Conservation (phyloP, 2,329 filamentous ascomycete genomes). For the Scedosporium boydii region DNA sequence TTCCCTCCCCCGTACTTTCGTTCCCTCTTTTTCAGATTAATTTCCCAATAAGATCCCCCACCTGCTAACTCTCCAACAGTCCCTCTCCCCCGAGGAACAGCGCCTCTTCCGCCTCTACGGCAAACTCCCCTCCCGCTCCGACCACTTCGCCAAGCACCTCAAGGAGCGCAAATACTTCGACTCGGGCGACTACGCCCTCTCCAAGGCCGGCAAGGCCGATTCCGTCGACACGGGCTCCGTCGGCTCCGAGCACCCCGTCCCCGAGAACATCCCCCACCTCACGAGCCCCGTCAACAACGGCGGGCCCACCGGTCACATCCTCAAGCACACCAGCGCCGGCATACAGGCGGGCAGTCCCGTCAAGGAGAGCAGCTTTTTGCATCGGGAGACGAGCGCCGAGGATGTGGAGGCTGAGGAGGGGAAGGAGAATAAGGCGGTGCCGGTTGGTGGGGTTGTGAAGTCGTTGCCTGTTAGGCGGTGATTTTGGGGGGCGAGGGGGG, state of each 20-base stretch:
- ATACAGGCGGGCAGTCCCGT: conserved; percentile 66
- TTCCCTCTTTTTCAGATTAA: not conserved
- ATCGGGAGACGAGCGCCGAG: conserved; percentile 63
- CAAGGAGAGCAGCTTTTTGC: conserved; percentile 82
- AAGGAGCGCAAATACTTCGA: conserved; percentile 99
- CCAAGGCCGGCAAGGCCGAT: conserved; percentile 93
- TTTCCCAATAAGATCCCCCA: conserved; percentile 8
- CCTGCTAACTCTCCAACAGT: conserved; percentile 39
- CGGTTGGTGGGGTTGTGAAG: conserved; percentile 1
- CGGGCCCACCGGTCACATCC: conserved; percentile 16
- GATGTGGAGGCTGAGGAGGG: conserved; percentile 21
- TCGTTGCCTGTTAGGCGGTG: conserved; percentile 2
- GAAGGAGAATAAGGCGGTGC: conserved; percentile 8
- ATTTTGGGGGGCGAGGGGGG: not conserved
- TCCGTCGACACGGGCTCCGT: conserved; percentile 89
- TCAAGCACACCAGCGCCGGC: conserved; percentile 33
- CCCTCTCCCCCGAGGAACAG: conserved; percentile 88
- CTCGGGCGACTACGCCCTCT: conserved; percentile 91
- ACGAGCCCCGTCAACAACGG: conserved; percentile 31
- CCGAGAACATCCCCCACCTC: conserved; percentile 90
- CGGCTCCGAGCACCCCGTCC: conserved; percentile 87
- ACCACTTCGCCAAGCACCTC: conserved; percentile 94
- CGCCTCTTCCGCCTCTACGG: conserved; percentile 94
- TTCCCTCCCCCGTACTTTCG: too few relatives aligned
- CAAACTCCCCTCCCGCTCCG: conserved; percentile 93